Percentiles rank a stretch among this genome's conserved stretches.
These are phyloP conservation scores for Carex pumila DNA, from an alignment of 176 grass and related monocot species.

Conservation along the genomic window DNA sequence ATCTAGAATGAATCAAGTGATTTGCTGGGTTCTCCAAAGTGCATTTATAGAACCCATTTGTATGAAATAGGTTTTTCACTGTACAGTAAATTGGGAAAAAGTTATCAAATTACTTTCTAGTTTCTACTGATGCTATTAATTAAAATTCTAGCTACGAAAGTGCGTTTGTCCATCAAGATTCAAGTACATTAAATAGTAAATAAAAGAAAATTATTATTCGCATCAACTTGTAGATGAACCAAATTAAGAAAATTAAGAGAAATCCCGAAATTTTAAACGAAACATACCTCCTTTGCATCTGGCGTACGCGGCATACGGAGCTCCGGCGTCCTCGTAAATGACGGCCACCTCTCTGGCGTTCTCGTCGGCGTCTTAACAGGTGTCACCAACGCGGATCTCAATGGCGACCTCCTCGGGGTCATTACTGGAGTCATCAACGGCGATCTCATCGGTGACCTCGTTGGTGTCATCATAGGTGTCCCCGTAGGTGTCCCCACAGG, in stretches of 20 bases:
- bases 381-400: conserved; percentile 35
- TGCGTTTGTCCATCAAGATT: not conserved
- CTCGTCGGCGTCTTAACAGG: conserved; percentile 4
- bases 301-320: conserved; percentile 20
- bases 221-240: not conserved
- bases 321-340: conserved; percentile 36
- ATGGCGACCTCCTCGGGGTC: conserved; percentile 35
- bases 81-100: not conserved
- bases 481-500: conserved; percentile 31
- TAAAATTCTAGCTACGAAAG: not conserved
- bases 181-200: not conserved
- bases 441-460: conserved; percentile 26
- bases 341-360: conserved; percentile 50
- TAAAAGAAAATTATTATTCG: not conserved
- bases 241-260: conserved; percentile 4
- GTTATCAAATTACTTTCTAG: not conserved
- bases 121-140: not conserved
- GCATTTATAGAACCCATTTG: not conserved
- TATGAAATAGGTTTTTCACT: not conserved
- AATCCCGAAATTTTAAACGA: not conserved
- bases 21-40: not conserved
- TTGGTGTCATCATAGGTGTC: conserved; percentile 28
- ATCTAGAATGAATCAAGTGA: not conserved
- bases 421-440: conserved; percentile 35
- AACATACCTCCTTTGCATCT: conserved; percentile 50